Evolutionary conservation across 306 rosid genomes (phyloP), one percentile per base, ranked within the genome.

Genomic region (Senna tora): DNA sequence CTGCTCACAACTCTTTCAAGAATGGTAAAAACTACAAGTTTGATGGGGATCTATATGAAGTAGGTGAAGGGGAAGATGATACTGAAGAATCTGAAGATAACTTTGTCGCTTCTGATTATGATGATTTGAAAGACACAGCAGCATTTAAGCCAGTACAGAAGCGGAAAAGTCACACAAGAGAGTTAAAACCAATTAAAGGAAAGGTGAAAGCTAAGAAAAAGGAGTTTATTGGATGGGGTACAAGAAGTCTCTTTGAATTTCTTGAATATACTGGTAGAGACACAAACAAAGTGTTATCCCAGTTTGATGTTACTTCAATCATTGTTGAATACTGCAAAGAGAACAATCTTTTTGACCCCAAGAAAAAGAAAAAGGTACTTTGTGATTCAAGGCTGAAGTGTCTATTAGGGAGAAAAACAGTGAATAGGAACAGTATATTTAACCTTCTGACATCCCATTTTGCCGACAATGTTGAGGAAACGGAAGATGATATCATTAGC

Each of bases 221-320:
- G 28, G 87, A 87, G 62, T 89, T 85, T 77, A 65, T 73, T 73
- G 97, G 93, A 33, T 92, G 97, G 97, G 90, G 87, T 50, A 85
- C 96, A 22, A 82, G 69, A 81, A 52, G 76, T 56, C 86, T 92
- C 30, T 30, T 81, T 72, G 85, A 79, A 28, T 92, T 92, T 82
- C 96, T 92, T 80, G n/a, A 74, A 22, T 15, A 59, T 36, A 74
- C 70, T 9, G 85, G 93, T 34, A 71, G 52, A 73, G 90, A 86
- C 73, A 82, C 83, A 0, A 68, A 64, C 28, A 61, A 65, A 55
- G 80, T 79, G 69, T 64, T 77, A 46, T 85, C 91, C n/a, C 91
- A 87, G 75, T 47, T 73, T 62, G 96, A 89, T 14, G 91, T 92
- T 56, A 21, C 76, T 62, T 73, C 91, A 9, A 75, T 89, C 32